Base-by-base conservation (phyloP, 345 rosid genomes). In the Ailanthus altissimus region DNA sequence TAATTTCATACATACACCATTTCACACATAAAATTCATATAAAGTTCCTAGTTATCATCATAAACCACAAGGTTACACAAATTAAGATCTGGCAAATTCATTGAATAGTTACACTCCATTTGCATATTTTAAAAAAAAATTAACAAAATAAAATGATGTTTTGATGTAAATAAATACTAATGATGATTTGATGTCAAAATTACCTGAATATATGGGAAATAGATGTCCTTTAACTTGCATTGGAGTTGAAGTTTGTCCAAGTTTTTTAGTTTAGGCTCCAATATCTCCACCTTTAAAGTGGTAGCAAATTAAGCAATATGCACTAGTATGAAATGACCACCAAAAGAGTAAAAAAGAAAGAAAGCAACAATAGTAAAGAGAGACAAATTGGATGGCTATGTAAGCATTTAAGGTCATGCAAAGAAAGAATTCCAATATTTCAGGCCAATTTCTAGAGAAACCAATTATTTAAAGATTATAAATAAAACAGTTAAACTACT, bases 181-280 rank as follows among this genome's bases (percentile, higher is more conserved):
- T n/a, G n/a, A n/a, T n/a, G n/a, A n/a, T n/a, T n/a, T n/a, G n/a
- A n/a, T n/a, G n/a, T n/a, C n/a, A n/a, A n/a, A n/a, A n/a, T n/a
- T 73, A 91, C 97, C 95, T 93, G 95, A 81, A 93, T 85, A 75
- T 89, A 93, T 13, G 97, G 94, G 77, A 93, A 93, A 78, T 93
- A 93, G 56, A 91, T 88, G 83, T 93, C 97, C 90, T 91, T 93
- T 74, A 93, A 87, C 83, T 72, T 89, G 87, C 94, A 91, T 75
- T 74, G 83, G 75, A 90, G 91, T 76, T 87, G 86, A 73, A 38
- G 76, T 76, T 70, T 14, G 58, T 87, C 85, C 50, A 84, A 54
- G 47, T 65, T 66, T 78, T 79, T 85, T n/a, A 73, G 68, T 75
- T 79, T 84, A 45, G 88, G 89, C 77, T 84, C 86, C 40, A 79